A percentile compares a stretch with the other conserved stretches of the same genome.
phyloP scores from a whole-genome alignment of 306 rosid species.

The Glycine soja region DNA sequence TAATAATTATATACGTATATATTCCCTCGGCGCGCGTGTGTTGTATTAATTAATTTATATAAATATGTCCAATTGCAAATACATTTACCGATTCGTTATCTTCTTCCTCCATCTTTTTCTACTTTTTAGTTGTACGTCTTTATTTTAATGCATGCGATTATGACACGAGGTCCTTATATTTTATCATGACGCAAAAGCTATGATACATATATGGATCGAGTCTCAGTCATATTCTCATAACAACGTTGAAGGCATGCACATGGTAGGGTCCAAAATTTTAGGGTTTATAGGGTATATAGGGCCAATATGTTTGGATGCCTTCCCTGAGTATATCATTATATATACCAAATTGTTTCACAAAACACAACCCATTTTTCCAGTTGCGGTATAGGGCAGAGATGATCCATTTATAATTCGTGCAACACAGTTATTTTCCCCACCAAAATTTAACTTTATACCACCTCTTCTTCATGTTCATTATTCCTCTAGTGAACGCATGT shows the following conservation, averaged over 20 bases:
- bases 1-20: background rate
- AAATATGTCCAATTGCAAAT: background rate
- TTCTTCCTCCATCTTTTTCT: background rate
- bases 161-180: constrained; percentile 42
- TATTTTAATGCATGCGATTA: constrained; percentile 44
- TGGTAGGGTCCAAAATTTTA: constrained; percentile 46
- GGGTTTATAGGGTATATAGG: background rate
- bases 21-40: background rate
- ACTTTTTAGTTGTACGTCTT: constrained; percentile 29
- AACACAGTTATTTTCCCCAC: constrained; percentile 5
- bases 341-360: constrained; percentile 2
- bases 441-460: constrained; percentile 7
- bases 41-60: background rate
- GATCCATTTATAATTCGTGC: constrained; percentile 7
- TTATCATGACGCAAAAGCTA: constrained; percentile 43
- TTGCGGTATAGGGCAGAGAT: background rate
- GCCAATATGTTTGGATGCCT: constrained; percentile 9
- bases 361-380: constrained; percentile 19
- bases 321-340: background rate
- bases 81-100: background rate
- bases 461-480: background rate
- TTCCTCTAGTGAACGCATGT: background rate
- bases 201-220: background rate
- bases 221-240: background rate
- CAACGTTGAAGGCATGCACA: constrained; percentile 46